Evolutionary conservation across 2,329 filamentous ascomycete genomes (phyloP).

Genomic region (Rutstroemia sp.): DNA sequence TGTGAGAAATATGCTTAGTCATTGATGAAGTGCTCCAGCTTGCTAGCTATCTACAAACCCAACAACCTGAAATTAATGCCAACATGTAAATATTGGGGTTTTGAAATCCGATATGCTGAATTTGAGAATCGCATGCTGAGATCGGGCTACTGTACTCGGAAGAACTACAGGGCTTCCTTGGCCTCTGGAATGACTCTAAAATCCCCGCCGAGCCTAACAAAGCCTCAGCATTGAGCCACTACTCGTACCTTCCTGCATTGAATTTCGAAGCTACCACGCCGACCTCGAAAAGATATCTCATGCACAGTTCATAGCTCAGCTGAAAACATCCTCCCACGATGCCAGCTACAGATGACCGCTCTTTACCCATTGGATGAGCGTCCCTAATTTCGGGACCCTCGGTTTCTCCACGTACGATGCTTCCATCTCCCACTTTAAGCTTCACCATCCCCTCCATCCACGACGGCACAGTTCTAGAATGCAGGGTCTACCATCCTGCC

Average conservation of each 20-base stretch:
- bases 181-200: not conserved
- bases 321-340: not conserved
- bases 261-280: not conserved
- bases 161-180: not conserved
- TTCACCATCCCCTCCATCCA: conserved; percentile 81
- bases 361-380: conserved; percentile 16
- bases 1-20: too few species aligned
- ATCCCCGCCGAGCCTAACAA: too few species aligned
- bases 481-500: conserved; percentile 70
- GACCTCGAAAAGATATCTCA: too few species aligned
- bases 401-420: conserved; percentile 32
- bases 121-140: not conserved
- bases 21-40: too few species aligned
- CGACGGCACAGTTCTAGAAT: conserved; percentile 68
- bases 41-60: too few species aligned
- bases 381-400: conserved; percentile 6
- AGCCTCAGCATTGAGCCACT: not conserved
- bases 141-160: not conserved
- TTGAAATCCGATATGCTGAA: too few species aligned
- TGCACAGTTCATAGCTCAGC: too few species aligned
- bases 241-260: not conserved
- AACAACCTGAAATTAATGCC: too few species aligned
- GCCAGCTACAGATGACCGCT: not conserved
- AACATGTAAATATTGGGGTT: too few species aligned
- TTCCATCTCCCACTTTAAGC: conserved; percentile 50